These are phyloP conservation scores for Plantago elongata DNA, from an alignment of 257 asterid genomes.

Conservation along the genomic window DNA sequence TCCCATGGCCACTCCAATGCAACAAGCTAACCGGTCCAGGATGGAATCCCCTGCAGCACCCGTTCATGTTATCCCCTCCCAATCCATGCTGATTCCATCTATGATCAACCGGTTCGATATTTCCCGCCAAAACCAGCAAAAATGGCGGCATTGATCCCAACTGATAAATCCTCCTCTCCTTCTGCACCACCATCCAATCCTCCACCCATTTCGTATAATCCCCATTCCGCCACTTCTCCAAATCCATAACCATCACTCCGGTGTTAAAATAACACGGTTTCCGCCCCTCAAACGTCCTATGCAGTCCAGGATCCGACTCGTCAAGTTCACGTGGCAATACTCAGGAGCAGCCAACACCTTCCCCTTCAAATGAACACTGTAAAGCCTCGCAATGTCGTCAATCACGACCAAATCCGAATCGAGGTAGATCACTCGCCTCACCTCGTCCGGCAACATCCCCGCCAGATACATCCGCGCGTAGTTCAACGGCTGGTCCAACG, in stretches of 20 bases:
- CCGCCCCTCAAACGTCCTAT: slow-evolving; percentile 34
- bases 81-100: slow-evolving; percentile 71
- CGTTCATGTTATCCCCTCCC: slow-evolving; percentile 67
- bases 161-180: slow-evolving; percentile 52
- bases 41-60: slow-evolving; percentile 52
- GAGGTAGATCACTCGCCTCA: slow-evolving; percentile 50
- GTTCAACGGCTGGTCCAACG: slow-evolving; percentile 65
- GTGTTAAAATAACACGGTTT: slow-evolving; percentile 62
- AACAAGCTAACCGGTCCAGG: slow-evolving; percentile 63
- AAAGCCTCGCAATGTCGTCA: slow-evolving; percentile 48
- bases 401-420: slow-evolving; percentile 63
- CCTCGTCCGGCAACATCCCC: slow-evolving; percentile 35
- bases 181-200: slow-evolving; percentile 66
- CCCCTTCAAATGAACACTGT: slow-evolving; percentile 46
- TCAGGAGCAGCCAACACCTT: slow-evolving; percentile 66
- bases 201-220: slow-evolving; percentile 38
- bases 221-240: slow-evolving; percentile 58
- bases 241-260: slow-evolving; percentile 65
- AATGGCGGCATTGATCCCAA: slow-evolving; percentile 72
- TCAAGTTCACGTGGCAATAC: slow-evolving; percentile 67
- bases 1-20: slow-evolving; percentile 74
- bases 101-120: slow-evolving; percentile 51
- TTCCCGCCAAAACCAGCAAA: slow-evolving; percentile 61
- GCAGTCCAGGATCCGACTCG: slow-evolving; percentile 31
- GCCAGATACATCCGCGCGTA: slow-evolving; percentile 60